A percentile compares a stretch with the other conserved stretches of the same genome.
phyloP scores from a whole-genome alignment of 176 grass and related monocot genomes.

The Triticum urartu region DNA sequence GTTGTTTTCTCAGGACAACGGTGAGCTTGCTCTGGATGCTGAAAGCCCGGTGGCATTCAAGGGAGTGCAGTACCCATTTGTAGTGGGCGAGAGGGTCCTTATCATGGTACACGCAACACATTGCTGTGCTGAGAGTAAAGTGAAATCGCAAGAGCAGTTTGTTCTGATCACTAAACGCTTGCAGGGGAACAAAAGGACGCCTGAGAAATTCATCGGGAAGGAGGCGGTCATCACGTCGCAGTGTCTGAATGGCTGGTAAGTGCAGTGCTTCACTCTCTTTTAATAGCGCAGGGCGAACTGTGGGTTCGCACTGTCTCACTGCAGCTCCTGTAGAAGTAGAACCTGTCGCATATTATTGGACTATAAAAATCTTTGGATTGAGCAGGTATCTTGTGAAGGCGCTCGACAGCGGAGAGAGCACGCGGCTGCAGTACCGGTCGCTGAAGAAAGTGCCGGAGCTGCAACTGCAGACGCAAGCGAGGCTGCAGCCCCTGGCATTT shows the following conservation, averaged over 20 bases:
- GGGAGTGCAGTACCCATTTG: slow-evolving; percentile 72
- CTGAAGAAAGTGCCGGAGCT: slow-evolving; percentile 50
- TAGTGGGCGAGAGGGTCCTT: slow-evolving; percentile 62
- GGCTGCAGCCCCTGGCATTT: slow-evolving; percentile 18
- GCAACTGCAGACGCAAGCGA: slow-evolving; percentile 17
- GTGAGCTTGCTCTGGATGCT: slow-evolving; percentile 36
- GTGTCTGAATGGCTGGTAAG: slow-evolving; percentile 82
- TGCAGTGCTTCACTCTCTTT: not conserved
- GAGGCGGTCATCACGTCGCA: slow-evolving; percentile 78
- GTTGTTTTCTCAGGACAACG: slow-evolving; percentile 43
- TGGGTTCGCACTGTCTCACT: not conserved
- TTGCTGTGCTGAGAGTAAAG: not conserved
- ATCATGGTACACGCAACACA: slow-evolving; percentile 46
- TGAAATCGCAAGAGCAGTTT: not conserved
- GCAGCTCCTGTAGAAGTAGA: not conserved
- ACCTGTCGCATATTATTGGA: not conserved
- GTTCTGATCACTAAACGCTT: slow-evolving; percentile 28
- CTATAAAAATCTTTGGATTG: not conserved
- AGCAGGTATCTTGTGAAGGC: slow-evolving; percentile 37
- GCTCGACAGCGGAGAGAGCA: slow-evolving; percentile 67
- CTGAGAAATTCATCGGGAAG: slow-evolving; percentile 77
- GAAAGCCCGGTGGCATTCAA: slow-evolving; percentile 37
- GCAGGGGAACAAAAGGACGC: slow-evolving; percentile 73
- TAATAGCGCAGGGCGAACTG: not conserved
- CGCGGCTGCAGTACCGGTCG: slow-evolving; percentile 66